These are phyloP conservation scores for Thoreauomyces humboldtii DNA, from an alignment of 192 early-diverging fungal species.

Conservation along the genomic window DNA sequence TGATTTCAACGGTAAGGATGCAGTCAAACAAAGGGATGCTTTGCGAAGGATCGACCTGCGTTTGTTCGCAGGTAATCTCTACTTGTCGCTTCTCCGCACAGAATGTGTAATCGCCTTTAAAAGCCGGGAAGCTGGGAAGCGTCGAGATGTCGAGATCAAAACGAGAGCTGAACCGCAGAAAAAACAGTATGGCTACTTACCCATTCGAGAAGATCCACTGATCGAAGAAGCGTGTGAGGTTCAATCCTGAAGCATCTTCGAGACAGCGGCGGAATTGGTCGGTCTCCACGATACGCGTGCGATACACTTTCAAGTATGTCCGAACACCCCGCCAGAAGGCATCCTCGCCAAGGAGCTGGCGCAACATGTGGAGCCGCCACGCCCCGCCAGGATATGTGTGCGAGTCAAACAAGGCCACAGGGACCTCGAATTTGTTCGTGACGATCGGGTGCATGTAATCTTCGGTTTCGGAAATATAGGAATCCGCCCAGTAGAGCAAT, in stretches of 20 bases:
- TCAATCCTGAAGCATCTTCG: slow-evolving; percentile 78
- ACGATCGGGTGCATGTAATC: slow-evolving; percentile 49
- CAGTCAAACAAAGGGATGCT: slow-evolving; percentile 48
- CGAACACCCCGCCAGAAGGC: slow-evolving; percentile 50
- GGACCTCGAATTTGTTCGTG: slow-evolving; percentile 44
- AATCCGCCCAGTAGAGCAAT: slow-evolving; percentile 29
- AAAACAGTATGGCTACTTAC: not conserved
- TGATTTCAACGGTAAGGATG: slow-evolving; percentile 41
- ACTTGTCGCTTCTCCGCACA: slow-evolving; percentile 85
- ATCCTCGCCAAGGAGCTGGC: slow-evolving; percentile 41
- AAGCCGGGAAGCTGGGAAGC: slow-evolving; percentile 62
- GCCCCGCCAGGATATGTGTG: slow-evolving; percentile 57
- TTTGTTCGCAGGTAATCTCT: slow-evolving; percentile 63
- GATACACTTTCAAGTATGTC: slow-evolving; percentile 40
- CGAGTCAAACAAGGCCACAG: slow-evolving; percentile 52
- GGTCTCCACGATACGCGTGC: slow-evolving; percentile 43
- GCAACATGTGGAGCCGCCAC: slow-evolving; percentile 53
- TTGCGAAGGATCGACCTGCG: slow-evolving; percentile 36
- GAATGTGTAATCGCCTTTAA: slow-evolving; percentile 72
- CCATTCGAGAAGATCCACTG: slow-evolving; percentile 83
- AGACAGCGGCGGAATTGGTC: slow-evolving; percentile 65
- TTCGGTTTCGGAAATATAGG: slow-evolving; percentile 29
- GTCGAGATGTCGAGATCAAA: no score
- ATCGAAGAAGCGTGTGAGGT: slow-evolving; percentile 72
- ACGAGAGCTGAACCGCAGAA: no score